Percentiles rank a stretch among this genome's conserved stretches.
Evolutionary conservation across 805 yeast genomes (phyloP).

Genomic region (Wickerhamomyces ciferrii): DNA sequence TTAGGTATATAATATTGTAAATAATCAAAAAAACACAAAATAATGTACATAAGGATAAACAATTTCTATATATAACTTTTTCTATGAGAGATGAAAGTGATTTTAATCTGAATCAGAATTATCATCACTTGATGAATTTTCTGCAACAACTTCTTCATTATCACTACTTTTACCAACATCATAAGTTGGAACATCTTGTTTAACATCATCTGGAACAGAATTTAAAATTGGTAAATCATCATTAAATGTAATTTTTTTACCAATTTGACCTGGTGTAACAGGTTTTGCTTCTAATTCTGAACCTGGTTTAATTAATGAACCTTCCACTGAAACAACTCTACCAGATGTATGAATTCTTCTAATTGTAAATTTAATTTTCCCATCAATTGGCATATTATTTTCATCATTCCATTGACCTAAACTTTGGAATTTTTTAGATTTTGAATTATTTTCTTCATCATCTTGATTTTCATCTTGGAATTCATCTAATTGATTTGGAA

Average conservation of each 20-base stretch:
- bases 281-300: conserved; percentile 50
- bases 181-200: conserved; percentile 14
- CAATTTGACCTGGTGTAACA: conserved; percentile 28
- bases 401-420: conserved; percentile 88
- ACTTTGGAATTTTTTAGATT: conserved; percentile 37
- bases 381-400: conserved; percentile 70
- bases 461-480: conserved; percentile 17
- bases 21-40: too few relatives aligned
- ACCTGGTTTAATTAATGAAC: conserved; percentile 50
- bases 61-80: neutral
- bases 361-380: conserved; percentile 72
- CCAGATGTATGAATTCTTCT: conserved; percentile 73
- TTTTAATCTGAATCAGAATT: conserved; percentile 18
- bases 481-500: conserved; percentile 74
- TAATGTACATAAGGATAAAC: neutral
- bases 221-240: conserved; percentile 21
- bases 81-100: neutral
- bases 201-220: conserved; percentile 4
- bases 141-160: conserved; percentile 19
- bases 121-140: conserved; percentile 21
- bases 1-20: neutral
- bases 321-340: conserved; percentile 79
- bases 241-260: conserved; percentile 45
- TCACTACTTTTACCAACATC: conserved; percentile 9
- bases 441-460: conserved; percentile 13